Conservation (phyloP, 176 grass and related monocot genomes). For the Guadua angustifolia region DNA sequence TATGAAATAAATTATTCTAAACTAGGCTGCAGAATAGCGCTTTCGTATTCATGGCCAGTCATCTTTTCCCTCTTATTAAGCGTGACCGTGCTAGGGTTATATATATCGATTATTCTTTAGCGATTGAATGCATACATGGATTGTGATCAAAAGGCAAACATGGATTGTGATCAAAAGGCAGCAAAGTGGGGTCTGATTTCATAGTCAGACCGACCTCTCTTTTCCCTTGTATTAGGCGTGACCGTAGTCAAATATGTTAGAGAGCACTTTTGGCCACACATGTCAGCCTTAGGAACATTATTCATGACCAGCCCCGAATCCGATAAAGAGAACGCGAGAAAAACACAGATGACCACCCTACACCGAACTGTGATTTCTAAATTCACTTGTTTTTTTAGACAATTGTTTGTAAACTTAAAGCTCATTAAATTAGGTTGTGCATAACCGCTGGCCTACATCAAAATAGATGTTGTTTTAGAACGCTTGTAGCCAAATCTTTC, state of each 20-base stretch:
- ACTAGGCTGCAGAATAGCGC: no score
- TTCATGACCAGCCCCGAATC: not conserved
- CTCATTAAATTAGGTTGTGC: no score
- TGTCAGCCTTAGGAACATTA: constrained; percentile 2
- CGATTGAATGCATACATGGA: not conserved
- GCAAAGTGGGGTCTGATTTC: not conserved
- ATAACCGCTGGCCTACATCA: no score
- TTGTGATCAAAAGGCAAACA: not conserved
- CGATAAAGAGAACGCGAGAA: not conserved
- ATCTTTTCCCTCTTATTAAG: no score
- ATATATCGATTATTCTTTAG: not conserved
- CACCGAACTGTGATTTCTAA: no score
- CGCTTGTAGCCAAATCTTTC: no score
- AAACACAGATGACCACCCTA: no score
- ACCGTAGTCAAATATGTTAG: not conserved
- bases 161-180: not conserved
- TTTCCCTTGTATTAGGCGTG: not conserved
- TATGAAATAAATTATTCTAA: no score
- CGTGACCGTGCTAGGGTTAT: not conserved
- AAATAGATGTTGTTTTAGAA: no score
- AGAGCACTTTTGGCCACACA: not conserved
- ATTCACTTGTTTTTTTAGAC: not conserved
- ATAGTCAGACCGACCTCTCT: not conserved
- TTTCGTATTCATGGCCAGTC: no score
- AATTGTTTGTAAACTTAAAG: not conserved